phyloP scores from a whole-genome alignment of 768 basidiomycete species.

The Kwoniella dejecticola region DNA sequence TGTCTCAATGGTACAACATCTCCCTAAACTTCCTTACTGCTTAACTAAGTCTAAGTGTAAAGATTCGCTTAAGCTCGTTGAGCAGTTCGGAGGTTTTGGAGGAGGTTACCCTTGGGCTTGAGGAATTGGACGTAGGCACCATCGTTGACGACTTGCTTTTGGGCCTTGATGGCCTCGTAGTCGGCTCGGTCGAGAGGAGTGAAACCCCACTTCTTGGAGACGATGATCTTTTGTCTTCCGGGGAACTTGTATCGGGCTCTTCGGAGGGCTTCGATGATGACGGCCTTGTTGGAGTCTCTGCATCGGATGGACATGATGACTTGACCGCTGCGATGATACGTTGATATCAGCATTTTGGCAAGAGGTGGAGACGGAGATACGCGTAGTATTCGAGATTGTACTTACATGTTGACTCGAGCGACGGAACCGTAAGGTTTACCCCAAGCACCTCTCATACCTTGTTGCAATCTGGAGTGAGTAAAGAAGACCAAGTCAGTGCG shows the following conservation, averaged over 20 bases:
- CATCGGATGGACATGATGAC: slow-evolving; percentile 87
- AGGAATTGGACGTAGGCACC: slow-evolving; percentile 90
- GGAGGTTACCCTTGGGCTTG: slow-evolving; percentile 79
- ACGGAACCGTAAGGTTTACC: slow-evolving; percentile 95
- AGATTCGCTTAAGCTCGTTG: slow-evolving; percentile 44
- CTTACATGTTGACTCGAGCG: slow-evolving; percentile 54
- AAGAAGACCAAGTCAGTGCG: not conserved
- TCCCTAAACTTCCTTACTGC: not conserved
- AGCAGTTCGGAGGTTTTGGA: slow-evolving; percentile 77
- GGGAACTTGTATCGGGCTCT: slow-evolving; percentile 89
- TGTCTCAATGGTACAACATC: slow-evolving; percentile 8
- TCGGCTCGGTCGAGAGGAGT: slow-evolving; percentile 89
- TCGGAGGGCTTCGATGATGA: slow-evolving; percentile 94
- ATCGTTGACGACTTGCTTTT: slow-evolving; percentile 88
- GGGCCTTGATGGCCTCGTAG: slow-evolving; percentile 82
- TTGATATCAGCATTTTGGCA: too few species aligned
- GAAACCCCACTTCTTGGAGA: slow-evolving; percentile 94
- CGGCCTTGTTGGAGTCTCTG: slow-evolving; percentile 81
- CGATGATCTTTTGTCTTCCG: slow-evolving; percentile 52
- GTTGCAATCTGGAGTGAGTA: slow-evolving; percentile 49
- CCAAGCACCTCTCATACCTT: slow-evolving; percentile 98
- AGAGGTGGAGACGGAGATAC: too few species aligned
- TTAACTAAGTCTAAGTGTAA: slow-evolving; percentile 3
- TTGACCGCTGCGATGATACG: slow-evolving; percentile 72
- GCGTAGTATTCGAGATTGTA: slow-evolving; percentile 1